Evolutionary conservation across 2,329 filamentous ascomycete species (phyloP).

Genomic region (Cercospora zeina): DNA sequence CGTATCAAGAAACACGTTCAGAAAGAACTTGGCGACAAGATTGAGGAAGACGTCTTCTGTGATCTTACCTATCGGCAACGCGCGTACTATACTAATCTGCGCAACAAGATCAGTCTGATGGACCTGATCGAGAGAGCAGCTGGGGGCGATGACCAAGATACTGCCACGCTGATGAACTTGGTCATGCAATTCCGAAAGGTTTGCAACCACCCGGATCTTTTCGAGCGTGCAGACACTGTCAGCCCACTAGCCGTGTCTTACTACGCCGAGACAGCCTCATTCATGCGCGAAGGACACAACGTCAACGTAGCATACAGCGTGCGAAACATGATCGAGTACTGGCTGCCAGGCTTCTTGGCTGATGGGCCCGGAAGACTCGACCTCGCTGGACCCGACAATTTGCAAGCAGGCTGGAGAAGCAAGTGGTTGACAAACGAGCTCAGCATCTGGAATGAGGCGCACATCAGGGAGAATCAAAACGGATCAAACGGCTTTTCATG

Average conservation of each 20-base stretch:
- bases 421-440: slow-evolving; percentile 77
- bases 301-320: slow-evolving; percentile 85
- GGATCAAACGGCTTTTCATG: slow-evolving; percentile 73
- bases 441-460: slow-evolving; percentile 85
- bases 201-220: slow-evolving; percentile 96
- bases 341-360: slow-evolving; percentile 78
- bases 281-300: slow-evolving; percentile 81
- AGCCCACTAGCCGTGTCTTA: slow-evolving; percentile 81
- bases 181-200: slow-evolving; percentile 99
- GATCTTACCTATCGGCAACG: slow-evolving; percentile 94
- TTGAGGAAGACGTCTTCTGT: slow-evolving; percentile 94
- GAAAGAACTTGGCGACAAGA: slow-evolving; percentile 98
- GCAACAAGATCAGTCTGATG: slow-evolving; percentile 98
- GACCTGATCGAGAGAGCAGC: slow-evolving; percentile 97
- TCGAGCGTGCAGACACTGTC: slow-evolving; percentile 87
- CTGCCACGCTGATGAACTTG: slow-evolving; percentile 95
- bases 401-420: slow-evolving; percentile 73
- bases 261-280: slow-evolving; percentile 94
- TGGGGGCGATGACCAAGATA: slow-evolving; percentile 89
- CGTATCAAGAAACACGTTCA: slow-evolving; percentile 99
- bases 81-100: slow-evolving; percentile 85
- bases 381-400: slow-evolving; percentile 71
- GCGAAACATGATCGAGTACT: slow-evolving; percentile 80
- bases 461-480: slow-evolving; percentile 65
- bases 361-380: slow-evolving; percentile 75